Percentiles rank a stretch among this genome's conserved stretches.
Evolutionary conservation across 192 early-diverging fungal genomes (phyloP).

Genomic region (Coemansia sp.): DNA sequence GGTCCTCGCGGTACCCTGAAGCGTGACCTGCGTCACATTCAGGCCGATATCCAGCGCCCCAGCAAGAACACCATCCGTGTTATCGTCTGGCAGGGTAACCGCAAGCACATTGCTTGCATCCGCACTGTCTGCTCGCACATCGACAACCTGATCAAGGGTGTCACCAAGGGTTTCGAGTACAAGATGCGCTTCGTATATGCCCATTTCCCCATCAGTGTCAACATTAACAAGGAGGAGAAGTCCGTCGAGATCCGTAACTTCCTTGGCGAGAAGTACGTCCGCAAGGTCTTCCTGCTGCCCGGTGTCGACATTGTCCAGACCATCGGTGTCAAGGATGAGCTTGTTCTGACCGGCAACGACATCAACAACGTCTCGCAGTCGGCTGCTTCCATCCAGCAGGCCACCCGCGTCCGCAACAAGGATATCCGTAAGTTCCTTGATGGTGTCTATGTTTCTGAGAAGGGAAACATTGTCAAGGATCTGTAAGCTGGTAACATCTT

Average conservation of each 20-base stretch:
- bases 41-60: conserved; percentile 81
- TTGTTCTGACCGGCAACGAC: conserved; percentile 90
- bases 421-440: conserved; percentile 99
- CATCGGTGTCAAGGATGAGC: conserved; percentile 88
- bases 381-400: conserved; percentile 94
- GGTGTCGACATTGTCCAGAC: conserved; percentile 81
- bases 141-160: conserved; percentile 95
- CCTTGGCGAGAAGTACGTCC: conserved; percentile 92
- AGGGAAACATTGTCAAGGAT: conserved; percentile 66
- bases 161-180: conserved; percentile 99
- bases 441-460: conserved; percentile 95
- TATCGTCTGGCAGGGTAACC: conserved; percentile 89
- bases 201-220: conserved; percentile 99
- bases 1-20: conserved; percentile 87
- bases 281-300: conserved; percentile 79
- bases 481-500: conserved; percentile 10
- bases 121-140: conserved; percentile 95
- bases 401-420: conserved; percentile 93
- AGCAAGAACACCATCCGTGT: conserved; percentile 72
- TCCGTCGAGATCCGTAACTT: conserved; percentile 98
- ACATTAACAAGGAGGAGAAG: conserved; percentile 70
- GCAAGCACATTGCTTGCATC: conserved; percentile 98
- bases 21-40: conserved; percentile 91
- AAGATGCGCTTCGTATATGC: conserved; percentile 99
- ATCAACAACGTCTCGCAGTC: conserved; percentile 92